Evolutionary conservation across 345 rosid species (phyloP), one percentile per base, ranked within the genome.

Genomic region (Dovyalis caffra): DNA sequence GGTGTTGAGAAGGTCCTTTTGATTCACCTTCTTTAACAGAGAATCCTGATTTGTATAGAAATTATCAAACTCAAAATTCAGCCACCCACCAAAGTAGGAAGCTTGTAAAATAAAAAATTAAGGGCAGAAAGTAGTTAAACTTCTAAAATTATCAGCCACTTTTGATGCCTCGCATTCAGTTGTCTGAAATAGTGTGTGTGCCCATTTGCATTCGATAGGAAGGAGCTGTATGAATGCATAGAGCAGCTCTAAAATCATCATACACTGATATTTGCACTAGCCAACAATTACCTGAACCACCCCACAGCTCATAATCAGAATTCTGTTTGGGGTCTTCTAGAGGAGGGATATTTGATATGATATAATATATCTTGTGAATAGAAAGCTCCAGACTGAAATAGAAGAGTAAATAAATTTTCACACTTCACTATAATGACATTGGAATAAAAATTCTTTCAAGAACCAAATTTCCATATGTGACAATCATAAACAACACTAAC

Each of bases 221-320:
- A 21, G 26, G 29, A 10, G 32, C 5, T 28, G 29, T n/a, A 60
- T 25, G 23, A 16, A 28, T 32, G 37, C 33, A 62, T 12, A 28
- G 2, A 62, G 29, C 33, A 64, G 18, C 67, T 64, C 26, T 57
- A n/a, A 57, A 18, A 10, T 43, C 16, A 43, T 12, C 47, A 43
- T 35, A 51, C 0, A 57, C 28, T 25, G 9, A 57, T 7, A 25
- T n/a, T 20, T 57, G 62, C 45, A 32, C 37, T 37, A 67, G 53
- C 69, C 64, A 72, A 43, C 18, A 80, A 65, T 88, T 77, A 95
- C 99, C 98, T 88, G 86, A 85, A 29, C 83, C 86, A 83, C 95
- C 86, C 99, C 99, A 95, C 91, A 91, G 89, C 83, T 88, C 93
- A 69, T 68, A 20, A 26, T 85, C 73, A 64, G 90, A 79, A 35